Conservation (phyloP, 1,139 yeast species). For the Yamadazyma pseudoaaseri region DNA sequence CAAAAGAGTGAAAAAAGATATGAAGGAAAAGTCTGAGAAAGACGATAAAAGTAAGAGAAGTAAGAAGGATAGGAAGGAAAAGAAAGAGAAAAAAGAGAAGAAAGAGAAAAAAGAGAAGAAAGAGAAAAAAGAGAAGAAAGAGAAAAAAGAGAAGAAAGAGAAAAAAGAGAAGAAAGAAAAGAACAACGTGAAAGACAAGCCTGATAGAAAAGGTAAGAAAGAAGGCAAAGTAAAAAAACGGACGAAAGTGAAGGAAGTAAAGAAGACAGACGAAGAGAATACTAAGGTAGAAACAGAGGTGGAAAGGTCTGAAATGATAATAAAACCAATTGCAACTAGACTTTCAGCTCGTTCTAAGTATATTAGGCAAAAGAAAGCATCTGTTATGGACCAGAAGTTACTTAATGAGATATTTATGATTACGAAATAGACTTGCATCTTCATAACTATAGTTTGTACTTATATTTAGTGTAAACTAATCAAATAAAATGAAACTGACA, state of each 20-base stretch:
- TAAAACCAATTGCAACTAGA: conserved; percentile 51
- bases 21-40: conserved; percentile 21
- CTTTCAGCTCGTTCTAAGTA: conserved; percentile 80
- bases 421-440: conserved; percentile 30
- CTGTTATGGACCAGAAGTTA: conserved; percentile 85
- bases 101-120: conserved; percentile 24
- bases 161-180: conserved; percentile 22
- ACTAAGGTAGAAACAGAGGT: conserved; percentile 22
- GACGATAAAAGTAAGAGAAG: conserved; percentile 20
- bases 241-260: conserved; percentile 17
- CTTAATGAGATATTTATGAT: conserved; percentile 92
- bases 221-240: conserved; percentile 23
- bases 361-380: conserved; percentile 86
- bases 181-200: conserved; percentile 21
- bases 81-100: conserved; percentile 16
- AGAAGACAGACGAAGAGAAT: conserved; percentile 26
- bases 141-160: conserved; percentile 23
- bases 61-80: conserved; percentile 12
- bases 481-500: conserved; percentile 31
- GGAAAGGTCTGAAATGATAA: conserved; percentile 18
- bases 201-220: conserved; percentile 28
- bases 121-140: conserved; percentile 22
- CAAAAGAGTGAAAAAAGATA: conserved; percentile 23
- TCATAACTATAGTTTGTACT: not conserved
- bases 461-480: conserved; percentile 7